Evolutionary conservation across 2,329 filamentous ascomycete species (phyloP).

Genomic region (Nigrospora sphaerica): DNA sequence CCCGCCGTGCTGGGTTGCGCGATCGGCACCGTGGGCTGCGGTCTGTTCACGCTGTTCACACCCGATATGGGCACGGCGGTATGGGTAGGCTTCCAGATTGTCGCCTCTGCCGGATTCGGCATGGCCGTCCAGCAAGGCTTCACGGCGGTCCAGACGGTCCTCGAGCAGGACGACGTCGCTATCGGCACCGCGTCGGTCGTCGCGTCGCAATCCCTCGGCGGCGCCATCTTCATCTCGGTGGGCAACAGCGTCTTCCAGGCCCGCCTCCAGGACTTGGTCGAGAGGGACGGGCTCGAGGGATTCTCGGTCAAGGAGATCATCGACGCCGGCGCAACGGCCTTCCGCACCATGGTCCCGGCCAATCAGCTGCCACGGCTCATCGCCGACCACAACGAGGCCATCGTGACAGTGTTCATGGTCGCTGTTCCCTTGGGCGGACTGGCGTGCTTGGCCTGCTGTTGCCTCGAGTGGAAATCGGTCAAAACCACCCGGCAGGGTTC

Average conservation of each 20-base stretch:
- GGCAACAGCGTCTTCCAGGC: slow-evolving; percentile 34
- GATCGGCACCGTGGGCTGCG: slow-evolving; percentile 26
- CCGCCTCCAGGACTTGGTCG: slow-evolving; percentile 15
- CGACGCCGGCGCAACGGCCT: slow-evolving; percentile 14
- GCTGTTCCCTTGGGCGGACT: slow-evolving; percentile 12
- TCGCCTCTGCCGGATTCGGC: slow-evolving; percentile 28
- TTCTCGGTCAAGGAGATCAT: slow-evolving; percentile 11
- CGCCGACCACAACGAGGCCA: slow-evolving; percentile 9
- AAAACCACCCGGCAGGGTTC: neutral
- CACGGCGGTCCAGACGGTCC: slow-evolving; percentile 31
- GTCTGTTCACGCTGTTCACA: slow-evolving; percentile 25
- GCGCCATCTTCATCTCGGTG: slow-evolving; percentile 38
- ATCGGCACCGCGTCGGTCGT: slow-evolving; percentile 34
- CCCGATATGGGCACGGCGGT: slow-evolving; percentile 21
- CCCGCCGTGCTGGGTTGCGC: slow-evolving; percentile 13
- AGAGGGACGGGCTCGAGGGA: slow-evolving; percentile 7
- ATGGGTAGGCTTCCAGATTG: slow-evolving; percentile 26
- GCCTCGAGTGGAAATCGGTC: slow-evolving; percentile 16
- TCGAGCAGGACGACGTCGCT: slow-evolving; percentile 28
- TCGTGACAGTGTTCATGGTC: slow-evolving; percentile 12
- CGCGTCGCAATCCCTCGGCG: slow-evolving; percentile 34
- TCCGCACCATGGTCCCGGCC: slow-evolving; percentile 12
- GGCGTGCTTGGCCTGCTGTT: slow-evolving; percentile 12
- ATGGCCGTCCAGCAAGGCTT: slow-evolving; percentile 30
- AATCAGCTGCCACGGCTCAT: slow-evolving; percentile 9